phyloP scores from a whole-genome alignment of 495 filamentous ascomycete genomes.

The Tuber umbilicatum region DNA sequence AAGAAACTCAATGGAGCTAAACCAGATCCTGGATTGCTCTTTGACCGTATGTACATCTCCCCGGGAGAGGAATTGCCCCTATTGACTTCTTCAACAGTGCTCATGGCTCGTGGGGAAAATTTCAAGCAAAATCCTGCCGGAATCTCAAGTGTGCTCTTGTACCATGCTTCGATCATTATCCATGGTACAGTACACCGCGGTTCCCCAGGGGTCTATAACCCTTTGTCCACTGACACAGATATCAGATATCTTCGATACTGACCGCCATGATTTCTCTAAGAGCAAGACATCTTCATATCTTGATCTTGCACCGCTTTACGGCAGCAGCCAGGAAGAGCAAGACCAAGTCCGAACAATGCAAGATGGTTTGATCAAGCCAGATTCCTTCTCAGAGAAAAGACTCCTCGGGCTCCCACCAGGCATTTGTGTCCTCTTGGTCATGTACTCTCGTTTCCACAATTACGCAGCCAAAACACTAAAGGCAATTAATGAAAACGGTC shows the following conservation, averaged over 20 bases:
- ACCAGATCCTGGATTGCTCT: constrained; percentile 70
- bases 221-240: constrained; percentile 1
- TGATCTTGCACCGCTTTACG: constrained; percentile 54
- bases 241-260: constrained; percentile 51
- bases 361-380: constrained; percentile 51
- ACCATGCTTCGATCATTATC: constrained; percentile 81
- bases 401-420: constrained; percentile 50
- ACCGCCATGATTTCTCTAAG: constrained; percentile 45
- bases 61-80: background rate
- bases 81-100: constrained; percentile 38
- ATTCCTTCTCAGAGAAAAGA: constrained; percentile 50
- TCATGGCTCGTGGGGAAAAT: constrained; percentile 55
- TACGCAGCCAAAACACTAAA: constrained; percentile 42
- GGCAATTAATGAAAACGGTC: constrained; percentile 46
- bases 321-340: constrained; percentile 48
- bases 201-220: constrained; percentile 24
- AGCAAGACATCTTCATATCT: constrained; percentile 53
- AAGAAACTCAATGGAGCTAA: constrained; percentile 27
- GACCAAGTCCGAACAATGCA: constrained; percentile 46
- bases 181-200: constrained; percentile 48
- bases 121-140: constrained; percentile 63
- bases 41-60: constrained; percentile 50
- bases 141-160: constrained; percentile 78
- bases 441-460: constrained; percentile 48
- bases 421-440: constrained; percentile 46